These are phyloP conservation scores for Rhynchosporium graminicola DNA, from an alignment of 2,329 filamentous ascomycete genomes.

Conservation along the genomic window DNA sequence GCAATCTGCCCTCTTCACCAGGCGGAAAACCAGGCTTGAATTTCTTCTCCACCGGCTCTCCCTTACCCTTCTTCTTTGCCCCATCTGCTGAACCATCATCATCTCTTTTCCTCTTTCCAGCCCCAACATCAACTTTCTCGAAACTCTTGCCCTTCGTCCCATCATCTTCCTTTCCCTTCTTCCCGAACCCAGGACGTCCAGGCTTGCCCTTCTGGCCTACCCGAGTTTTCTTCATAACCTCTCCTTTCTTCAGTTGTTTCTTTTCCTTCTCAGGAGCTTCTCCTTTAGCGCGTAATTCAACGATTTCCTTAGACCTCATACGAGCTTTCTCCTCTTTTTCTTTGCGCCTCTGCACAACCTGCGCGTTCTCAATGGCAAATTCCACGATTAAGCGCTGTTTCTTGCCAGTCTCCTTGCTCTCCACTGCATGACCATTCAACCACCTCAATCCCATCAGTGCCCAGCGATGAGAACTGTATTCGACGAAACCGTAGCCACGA, in stretches of 20 bases:
- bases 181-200: conserved; percentile 24
- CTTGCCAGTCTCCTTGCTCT: conserved; percentile 64
- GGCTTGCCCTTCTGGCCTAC: conserved; percentile 40
- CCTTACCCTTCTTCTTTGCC: conserved; percentile 6
- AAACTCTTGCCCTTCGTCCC: conserved; percentile 14
- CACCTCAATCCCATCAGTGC: conserved; percentile 93
- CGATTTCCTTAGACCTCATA: conserved; percentile 42
- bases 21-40: conserved; percentile 21
- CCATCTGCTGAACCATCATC: background rate
- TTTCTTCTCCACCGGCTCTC: conserved; percentile 3
- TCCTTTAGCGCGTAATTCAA: conserved; percentile 39
- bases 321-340: conserved; percentile 60
- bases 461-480: conserved; percentile 91
- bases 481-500: conserved; percentile 95
- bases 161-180: background rate
- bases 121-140: conserved; percentile 11
- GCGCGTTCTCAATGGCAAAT: conserved; percentile 97
- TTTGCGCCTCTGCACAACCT: conserved; percentile 81
- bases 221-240: conserved; percentile 41
- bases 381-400: conserved; percentile 92
- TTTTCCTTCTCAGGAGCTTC: conserved; percentile 40
- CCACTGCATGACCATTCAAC: conserved; percentile 75
- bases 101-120: conserved; percentile 4
- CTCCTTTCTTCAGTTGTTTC: conserved; percentile 37
- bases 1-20: conserved; percentile 19